Evolutionary conservation across 495 filamentous ascomycete species (phyloP).

Genomic region (Lophium mytilinum): DNA sequence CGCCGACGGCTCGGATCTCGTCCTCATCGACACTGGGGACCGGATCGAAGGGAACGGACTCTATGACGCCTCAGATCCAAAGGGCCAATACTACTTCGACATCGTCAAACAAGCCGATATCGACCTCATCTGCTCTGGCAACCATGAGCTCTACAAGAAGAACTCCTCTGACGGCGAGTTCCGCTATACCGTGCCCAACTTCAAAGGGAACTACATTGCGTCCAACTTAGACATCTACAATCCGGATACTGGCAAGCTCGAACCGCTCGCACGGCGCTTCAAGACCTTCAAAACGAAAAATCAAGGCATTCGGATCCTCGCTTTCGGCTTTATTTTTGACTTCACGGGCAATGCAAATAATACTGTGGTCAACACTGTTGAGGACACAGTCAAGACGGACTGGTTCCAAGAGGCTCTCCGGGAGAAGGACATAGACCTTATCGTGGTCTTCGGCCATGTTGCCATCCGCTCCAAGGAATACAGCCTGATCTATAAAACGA

Average conservation of each 20-base stretch:
- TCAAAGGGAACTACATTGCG: conserved; percentile 65
- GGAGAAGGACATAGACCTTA: conserved; percentile 74
- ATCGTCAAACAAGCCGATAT: conserved; percentile 76
- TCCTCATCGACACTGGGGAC: conserved; percentile 91
- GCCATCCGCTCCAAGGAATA: conserved; percentile 73
- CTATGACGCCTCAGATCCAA: conserved; percentile 85
- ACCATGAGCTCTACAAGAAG: conserved; percentile 87
- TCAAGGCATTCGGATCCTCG: conserved; percentile 70
- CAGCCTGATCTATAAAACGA: conserved; percentile 64
- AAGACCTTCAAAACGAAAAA: conserved; percentile 86
- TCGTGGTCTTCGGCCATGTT: conserved; percentile 82
- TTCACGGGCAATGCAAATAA: conserved; percentile 86
- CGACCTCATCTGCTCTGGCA: conserved; percentile 81
- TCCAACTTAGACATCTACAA: conserved; percentile 89
- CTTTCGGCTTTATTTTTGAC: conserved; percentile 91
- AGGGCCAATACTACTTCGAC: conserved; percentile 77
- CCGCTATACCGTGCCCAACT: conserved; percentile 67
- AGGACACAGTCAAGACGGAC: conserved; percentile 65
- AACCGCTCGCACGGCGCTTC: conserved; percentile 74
- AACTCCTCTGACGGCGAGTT: conserved; percentile 72
- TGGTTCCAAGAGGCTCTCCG: conserved; percentile 88
- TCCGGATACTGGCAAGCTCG: conserved; percentile 54
- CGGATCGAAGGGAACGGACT: conserved; percentile 91
- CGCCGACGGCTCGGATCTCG: conserved; percentile 65
- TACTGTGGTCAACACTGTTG: conserved; percentile 70